phyloP scores from a whole-genome alignment of 768 basidiomycete species.

The Lanmaoa pseudosensibilis region DNA sequence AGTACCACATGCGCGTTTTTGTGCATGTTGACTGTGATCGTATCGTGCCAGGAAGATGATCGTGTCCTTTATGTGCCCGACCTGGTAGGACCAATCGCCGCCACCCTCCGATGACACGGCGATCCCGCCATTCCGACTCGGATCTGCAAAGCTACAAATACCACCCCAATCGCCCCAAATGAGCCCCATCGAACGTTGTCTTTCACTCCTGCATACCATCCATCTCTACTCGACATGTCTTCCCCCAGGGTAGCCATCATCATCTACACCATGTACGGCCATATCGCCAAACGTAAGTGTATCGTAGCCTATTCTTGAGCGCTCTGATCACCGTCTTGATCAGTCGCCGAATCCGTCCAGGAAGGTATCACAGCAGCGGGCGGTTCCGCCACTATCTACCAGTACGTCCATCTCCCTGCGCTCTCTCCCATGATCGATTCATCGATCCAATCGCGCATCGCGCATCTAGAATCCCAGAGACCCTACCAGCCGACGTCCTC shows the following conservation, averaged over 20 bases:
- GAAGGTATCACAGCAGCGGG: constrained; percentile 49
- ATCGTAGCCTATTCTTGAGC: background rate
- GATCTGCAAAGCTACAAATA: constrained; percentile 14
- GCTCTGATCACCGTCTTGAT: constrained; percentile 3
- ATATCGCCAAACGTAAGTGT: constrained; percentile 62
- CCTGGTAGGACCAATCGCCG: background rate
- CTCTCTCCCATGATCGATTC: too few relatives aligned
- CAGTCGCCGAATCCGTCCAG: constrained; percentile 64
- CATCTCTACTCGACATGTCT: constrained; percentile 34
- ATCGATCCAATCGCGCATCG: background rate
- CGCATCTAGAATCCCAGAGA: constrained; percentile 68
- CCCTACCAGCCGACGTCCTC: constrained; percentile 68
- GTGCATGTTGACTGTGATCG: constrained; percentile 4
- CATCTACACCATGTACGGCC: constrained; percentile 74
- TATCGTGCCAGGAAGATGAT: background rate
- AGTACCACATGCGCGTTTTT: constrained; percentile 10
- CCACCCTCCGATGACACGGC: too few relatives aligned
- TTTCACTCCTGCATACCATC: background rate
- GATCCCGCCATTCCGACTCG: background rate
- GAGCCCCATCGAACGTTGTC: background rate
- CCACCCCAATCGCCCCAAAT: background rate
- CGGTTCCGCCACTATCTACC: constrained; percentile 52
- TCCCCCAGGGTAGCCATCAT: constrained; percentile 63
- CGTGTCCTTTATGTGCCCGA: constrained; percentile 14
- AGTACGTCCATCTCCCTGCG: constrained; percentile 40